Evolutionary conservation across 2,329 filamentous ascomycete species (phyloP).

Genomic region (Talaromyces piceae): DNA sequence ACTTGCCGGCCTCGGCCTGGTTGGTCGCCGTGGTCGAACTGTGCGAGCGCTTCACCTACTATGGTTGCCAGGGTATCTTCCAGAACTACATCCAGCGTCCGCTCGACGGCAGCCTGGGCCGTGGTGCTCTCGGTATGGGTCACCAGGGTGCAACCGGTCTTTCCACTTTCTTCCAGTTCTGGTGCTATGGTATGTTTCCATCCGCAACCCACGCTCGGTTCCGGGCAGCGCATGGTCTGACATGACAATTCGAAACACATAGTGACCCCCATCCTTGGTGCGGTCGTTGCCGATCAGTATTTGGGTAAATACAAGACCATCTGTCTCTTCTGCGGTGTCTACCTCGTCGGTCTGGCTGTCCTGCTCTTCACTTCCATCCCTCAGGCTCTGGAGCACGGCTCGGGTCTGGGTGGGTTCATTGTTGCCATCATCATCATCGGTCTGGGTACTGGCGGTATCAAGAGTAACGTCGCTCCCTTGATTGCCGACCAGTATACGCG

Average conservation of each 20-base stretch:
- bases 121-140: slow-evolving; percentile 37
- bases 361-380: slow-evolving; percentile 51
- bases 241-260: neutral
- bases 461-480: slow-evolving; percentile 37
- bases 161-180: slow-evolving; percentile 49
- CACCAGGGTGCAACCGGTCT: slow-evolving; percentile 42
- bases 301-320: slow-evolving; percentile 57
- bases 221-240: neutral
- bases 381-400: slow-evolving; percentile 41
- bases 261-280: slow-evolving; percentile 52
- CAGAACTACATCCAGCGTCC: slow-evolving; percentile 49
- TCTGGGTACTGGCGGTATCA: slow-evolving; percentile 50
- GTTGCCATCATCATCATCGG: slow-evolving; percentile 55
- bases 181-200: slow-evolving; percentile 43
- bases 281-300: slow-evolving; percentile 54
- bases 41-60: slow-evolving; percentile 53
- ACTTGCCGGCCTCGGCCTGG: slow-evolving; percentile 49
- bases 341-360: slow-evolving; percentile 48
- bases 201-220: too few relatives aligned
- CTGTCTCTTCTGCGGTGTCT: slow-evolving; percentile 20
- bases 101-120: slow-evolving; percentile 30
- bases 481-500: slow-evolving; percentile 60
- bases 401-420: slow-evolving; percentile 49
- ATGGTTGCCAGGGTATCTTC: slow-evolving; percentile 33
- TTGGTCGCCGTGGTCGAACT: slow-evolving; percentile 52